Base-by-base conservation (phyloP, 2,329 filamentous ascomycete species). In the Alternaria arborescens region DNA sequence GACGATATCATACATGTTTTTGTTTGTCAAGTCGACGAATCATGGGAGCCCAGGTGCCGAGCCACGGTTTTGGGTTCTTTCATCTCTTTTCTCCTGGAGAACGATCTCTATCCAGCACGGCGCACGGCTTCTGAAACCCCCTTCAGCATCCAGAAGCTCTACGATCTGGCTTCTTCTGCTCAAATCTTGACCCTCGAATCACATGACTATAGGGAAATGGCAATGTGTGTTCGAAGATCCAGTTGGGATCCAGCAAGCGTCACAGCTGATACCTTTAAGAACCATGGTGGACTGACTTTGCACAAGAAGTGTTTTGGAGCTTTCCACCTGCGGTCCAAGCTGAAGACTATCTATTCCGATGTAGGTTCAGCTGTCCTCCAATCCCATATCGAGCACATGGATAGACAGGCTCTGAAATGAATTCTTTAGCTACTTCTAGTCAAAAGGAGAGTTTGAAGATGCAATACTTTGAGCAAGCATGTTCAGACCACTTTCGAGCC, bases 371-470 rank as follows among this genome's bases (percentile, higher is more conserved):
- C 53, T 4, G 53, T 58, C n/a, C 44, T 65, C 1, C 22, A 58
- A 28, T 60, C 55, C 32, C 58, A 65, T 22, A 51, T 52, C 18
- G 47, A 47, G 8, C 61, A 66, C 20, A 65, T 65, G 64, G 58
- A 60, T 28, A 55, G 64, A 22, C 64, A 66, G 43, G 62, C 64
- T 12, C 56, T 53, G 20, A 65, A 66, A 26, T 65, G 59, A 52
- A 30, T 38, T 22, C 16, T 11, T 14, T 38, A 50, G 32, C 46
- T 50, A 34, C 46, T 14, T 16, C 14, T 26, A 32, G 20, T 36
- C 20, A 10, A 38, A 34, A 20, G 18, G 4, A 22, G 30, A 24
- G 6, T 42, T 14, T 5, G 10, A 34, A n/a, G 18, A 52, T 12
- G 34, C 34, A 3, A 41, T 52, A 52, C 36, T 11, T 40, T 32